Evolutionary conservation across 805 yeast species (phyloP), one percentile per base, ranked within the genome.

Genomic region (Barnettozyma pratensis): DNA sequence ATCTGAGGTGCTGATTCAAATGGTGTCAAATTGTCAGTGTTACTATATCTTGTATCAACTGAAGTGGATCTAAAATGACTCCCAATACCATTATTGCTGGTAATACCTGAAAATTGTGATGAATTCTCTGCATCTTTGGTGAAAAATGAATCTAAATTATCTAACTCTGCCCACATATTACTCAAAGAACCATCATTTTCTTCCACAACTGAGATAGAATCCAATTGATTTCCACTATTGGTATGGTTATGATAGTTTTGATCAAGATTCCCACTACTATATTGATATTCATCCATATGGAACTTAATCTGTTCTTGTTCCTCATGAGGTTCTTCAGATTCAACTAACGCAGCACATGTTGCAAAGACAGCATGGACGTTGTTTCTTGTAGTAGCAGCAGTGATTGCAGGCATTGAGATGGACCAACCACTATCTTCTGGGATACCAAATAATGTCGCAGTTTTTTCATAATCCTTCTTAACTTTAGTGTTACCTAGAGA

Each of bases 351-450:
- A 63, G 78, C 76, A 61, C 97, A 92, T 0, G 96, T 87, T 31
- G 90, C 81, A 62, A 87, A 94, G 4, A 94, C 98, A 0, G 98
- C 91, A 65, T 94, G 98, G 1, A 94, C 95, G 60, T 94, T 94
- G 62, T 87, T 88, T 55, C 97, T 73, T 1, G 98, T 87, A 12
- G 87, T 79, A 0, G 96, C 85, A 0, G 97, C 89, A 2, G 94
- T 84, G 39, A 89, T 81, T 0, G 92, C 87, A 3, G 99, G 97
- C 92, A 87, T 86, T 2, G 98, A 96, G 44, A 95, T 82, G 0
- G 97, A 84, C 99, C 99, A 94, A 1, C 99, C 99, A 59, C 85
- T 82, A 10, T 87, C 96, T 52, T 87, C 92, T 0, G 99, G 98
- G 27, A 92, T 83, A 12, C 99, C 99, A 70, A 90, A 95, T 47